These are phyloP conservation scores for Venturia nashicola DNA, from an alignment of 2,329 filamentous ascomycete species.

Conservation along the genomic window DNA sequence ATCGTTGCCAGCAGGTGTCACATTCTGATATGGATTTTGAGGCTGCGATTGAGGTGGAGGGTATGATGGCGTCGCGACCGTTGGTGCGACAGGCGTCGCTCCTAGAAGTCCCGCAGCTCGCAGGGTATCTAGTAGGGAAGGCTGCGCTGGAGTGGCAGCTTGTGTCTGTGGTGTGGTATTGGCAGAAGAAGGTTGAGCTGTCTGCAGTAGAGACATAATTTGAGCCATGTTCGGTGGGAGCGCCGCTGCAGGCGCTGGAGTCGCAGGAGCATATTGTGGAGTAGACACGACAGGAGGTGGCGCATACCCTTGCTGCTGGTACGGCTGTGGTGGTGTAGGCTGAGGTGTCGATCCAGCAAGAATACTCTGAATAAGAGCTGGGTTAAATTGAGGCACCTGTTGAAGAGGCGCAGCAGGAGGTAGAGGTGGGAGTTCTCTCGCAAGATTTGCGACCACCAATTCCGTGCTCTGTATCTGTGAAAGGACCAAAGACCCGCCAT, in stretches of 20 bases:
- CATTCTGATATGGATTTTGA: background rate
- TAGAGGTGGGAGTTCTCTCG: background rate
- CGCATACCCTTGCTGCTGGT: background rate
- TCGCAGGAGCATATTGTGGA: slow-evolving; percentile 2
- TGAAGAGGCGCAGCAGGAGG: slow-evolving; percentile 2
- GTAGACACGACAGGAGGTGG: background rate
- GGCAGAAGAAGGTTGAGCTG: background rate
- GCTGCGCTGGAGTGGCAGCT: background rate
- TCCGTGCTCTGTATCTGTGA: slow-evolving; percentile 66
- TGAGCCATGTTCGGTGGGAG: background rate
- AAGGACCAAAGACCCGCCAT: slow-evolving; percentile 66
- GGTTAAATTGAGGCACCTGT: background rate
- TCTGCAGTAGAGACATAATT: background rate
- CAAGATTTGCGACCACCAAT: slow-evolving; percentile 19
- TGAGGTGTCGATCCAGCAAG: background rate
- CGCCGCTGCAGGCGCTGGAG: background rate
- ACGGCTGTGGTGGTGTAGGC: slow-evolving; percentile 2
- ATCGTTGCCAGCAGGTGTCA: slow-evolving; percentile 1
- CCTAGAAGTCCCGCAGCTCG: slow-evolving; percentile 6
- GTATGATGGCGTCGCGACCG: background rate
- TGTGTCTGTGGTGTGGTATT: background rate
- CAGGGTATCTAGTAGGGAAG: background rate
- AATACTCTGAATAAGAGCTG: slow-evolving; percentile 1
- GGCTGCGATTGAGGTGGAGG: background rate
- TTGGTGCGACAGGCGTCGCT: background rate